Evolutionary conservation across 2,329 filamentous ascomycete genomes (phyloP).

Genomic region (Trematosphaeria pertusa): DNA sequence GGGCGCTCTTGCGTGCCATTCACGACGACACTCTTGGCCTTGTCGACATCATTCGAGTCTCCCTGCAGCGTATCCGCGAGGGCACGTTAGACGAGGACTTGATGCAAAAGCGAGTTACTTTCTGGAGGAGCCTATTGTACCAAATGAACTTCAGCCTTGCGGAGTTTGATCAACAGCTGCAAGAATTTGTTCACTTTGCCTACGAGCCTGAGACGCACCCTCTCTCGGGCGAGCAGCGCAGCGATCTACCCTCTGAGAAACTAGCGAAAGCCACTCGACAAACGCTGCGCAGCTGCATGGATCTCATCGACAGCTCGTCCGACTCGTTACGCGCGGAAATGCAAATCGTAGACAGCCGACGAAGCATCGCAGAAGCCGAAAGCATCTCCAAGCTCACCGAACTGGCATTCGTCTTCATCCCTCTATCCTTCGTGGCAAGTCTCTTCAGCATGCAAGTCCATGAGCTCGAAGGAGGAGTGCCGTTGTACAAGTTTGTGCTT

Average conservation of each 20-base stretch:
- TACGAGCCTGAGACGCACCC: constrained; percentile 7
- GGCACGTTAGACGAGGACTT: constrained; percentile 21
- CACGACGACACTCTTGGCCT: constrained; percentile 18
- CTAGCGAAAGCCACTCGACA: constrained; percentile 11
- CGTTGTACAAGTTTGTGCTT: constrained; percentile 13
- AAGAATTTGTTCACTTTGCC: constrained; percentile 12
- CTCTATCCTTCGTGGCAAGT: constrained; percentile 34
- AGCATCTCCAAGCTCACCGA: constrained; percentile 41
- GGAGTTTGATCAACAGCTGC: constrained; percentile 15
- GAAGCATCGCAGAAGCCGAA: constrained; percentile 38
- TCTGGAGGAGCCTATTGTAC: constrained; percentile 22
- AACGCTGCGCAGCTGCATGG: constrained; percentile 15
- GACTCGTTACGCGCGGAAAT: constrained; percentile 47
- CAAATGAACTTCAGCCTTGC: constrained; percentile 15
- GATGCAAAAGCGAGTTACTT: constrained; percentile 22
- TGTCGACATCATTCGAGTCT: constrained; percentile 18
- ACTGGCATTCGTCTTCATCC: constrained; percentile 43
- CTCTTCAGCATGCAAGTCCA: constrained; percentile 40
- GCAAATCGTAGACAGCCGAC: constrained; percentile 33
- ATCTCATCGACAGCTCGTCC: constrained; percentile 29
- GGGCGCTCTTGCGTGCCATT: constrained; percentile 17
- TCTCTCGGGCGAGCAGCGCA: constrained; percentile 1
- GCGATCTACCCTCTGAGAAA: constrained; percentile 11
- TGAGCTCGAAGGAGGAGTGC: constrained; percentile 26
- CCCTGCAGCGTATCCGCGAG: constrained; percentile 23